Evolutionary conservation across 192 early-diverging fungal species (phyloP).

Genomic region (Linnemannia elongata): DNA sequence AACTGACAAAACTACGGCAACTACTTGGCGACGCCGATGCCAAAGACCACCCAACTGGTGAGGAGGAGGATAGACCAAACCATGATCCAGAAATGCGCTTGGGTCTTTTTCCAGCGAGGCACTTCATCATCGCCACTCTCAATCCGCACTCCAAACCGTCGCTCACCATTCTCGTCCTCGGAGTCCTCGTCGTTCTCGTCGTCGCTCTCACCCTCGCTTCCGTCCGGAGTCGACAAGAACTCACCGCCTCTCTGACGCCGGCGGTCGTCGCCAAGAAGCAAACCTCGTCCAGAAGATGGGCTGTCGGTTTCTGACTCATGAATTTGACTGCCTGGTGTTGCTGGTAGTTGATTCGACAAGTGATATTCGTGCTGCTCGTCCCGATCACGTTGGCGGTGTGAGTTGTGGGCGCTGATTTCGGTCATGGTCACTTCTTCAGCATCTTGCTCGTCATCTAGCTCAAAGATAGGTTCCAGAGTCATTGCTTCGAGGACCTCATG

Average conservation of each 20-base stretch:
- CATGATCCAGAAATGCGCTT: conserved; percentile 54
- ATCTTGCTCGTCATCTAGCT: conserved; percentile 41
- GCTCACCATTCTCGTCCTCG: conserved; percentile 34
- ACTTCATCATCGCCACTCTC: conserved; percentile 51
- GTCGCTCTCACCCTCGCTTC: not conserved
- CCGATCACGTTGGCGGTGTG: not conserved
- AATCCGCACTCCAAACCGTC: conserved; percentile 52
- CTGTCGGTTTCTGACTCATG: not conserved
- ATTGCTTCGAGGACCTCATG: conserved; percentile 52
- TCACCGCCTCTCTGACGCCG: not conserved
- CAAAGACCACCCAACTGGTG: conserved; percentile 48
- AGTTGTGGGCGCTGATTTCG: conserved; percentile 13
- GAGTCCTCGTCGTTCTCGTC: conserved; percentile 7
- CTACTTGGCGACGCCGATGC: conserved; percentile 32
- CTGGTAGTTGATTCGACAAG: not conserved
- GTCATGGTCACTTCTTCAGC: conserved; percentile 50
- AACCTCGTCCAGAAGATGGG: not conserved
- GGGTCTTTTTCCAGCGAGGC: conserved; percentile 31
- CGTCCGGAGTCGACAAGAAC: not conserved
- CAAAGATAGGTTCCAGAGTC: conserved; percentile 47
- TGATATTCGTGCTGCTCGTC: not conserved
- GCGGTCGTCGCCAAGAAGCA: not conserved
- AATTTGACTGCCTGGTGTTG: not conserved
- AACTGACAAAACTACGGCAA: not conserved
- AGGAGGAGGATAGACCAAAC: conserved; percentile 37